A percentile compares a stretch with the other conserved stretches of the same genome.
Evolutionary conservation across 2,329 filamentous ascomycete species (phyloP).

Genomic region (Teratosphaeria epicoccoides): DNA sequence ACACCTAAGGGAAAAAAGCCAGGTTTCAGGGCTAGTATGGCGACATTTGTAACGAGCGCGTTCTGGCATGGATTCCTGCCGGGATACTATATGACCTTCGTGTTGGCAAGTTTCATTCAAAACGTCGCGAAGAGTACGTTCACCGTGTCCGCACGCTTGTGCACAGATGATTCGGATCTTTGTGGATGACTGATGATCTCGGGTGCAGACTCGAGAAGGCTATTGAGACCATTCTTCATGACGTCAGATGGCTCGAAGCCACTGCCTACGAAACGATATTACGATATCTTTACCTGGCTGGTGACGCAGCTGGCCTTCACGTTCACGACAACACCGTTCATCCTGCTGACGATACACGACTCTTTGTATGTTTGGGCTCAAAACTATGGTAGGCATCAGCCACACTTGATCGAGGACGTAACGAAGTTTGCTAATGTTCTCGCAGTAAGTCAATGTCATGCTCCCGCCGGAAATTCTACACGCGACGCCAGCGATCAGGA

Average conservation of each 20-base stretch:
- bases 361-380: slow-evolving; percentile 64
- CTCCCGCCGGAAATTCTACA: not conserved
- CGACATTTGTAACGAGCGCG: slow-evolving; percentile 87
- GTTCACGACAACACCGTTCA: slow-evolving; percentile 75
- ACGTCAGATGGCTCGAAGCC: slow-evolving; percentile 61
- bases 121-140: slow-evolving; percentile 83
- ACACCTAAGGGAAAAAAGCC: slow-evolving; percentile 94
- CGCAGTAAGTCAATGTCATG: not conserved
- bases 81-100: slow-evolving; percentile 85
- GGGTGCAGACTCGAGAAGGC: slow-evolving; percentile 71
- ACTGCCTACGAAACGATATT: slow-evolving; percentile 66
- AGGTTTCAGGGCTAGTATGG: slow-evolving; percentile 85
- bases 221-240: slow-evolving; percentile 86
- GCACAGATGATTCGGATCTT: too few species aligned
- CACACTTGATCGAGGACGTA: not conserved
- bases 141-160: too few species aligned
- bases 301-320: slow-evolving; percentile 73
- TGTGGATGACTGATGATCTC: not conserved
- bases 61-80: slow-evolving; percentile 98
- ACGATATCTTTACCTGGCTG: slow-evolving; percentile 67
- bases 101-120: slow-evolving; percentile 83
- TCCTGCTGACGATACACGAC: slow-evolving; percentile 62
- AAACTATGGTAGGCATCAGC: not conserved
- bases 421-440: not conserved
- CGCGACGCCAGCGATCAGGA: not conserved